Base-by-base conservation (phyloP, 108 stramenopile species). In the Nitzschia palea region DNA sequence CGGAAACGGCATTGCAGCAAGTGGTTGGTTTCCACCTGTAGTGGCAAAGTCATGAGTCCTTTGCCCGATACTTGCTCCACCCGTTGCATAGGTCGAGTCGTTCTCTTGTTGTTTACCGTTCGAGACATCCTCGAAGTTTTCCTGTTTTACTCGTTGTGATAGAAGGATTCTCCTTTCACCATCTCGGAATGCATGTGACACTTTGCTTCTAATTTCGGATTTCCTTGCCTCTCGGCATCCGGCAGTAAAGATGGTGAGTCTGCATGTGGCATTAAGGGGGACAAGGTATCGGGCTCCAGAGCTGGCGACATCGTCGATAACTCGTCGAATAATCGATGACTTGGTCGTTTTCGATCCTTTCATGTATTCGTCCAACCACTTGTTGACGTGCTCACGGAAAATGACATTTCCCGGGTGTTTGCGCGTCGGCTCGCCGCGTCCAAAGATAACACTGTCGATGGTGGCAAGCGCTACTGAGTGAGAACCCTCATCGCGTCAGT, bases 101-200 rank as follows among this genome's bases (percentile, higher is more conserved):
- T 52, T 26, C 26, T 52, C 51, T 52, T 52, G 23, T 52, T 20
- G 14, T 3, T 52, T 26, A 27, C 1, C 14, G 27, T 0, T 1
- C 31, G 29, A 20, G 15, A 18, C 15, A 17, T 0, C 55, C 43
- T 60, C n/a, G 17, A 26, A n/a, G 27, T 60, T 12, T 22, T 48
- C 4, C 22, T 48, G 47, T 20, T 48, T 8, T 20, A 20, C 4
- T 48, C 22, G 47, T 18, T 20, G 22, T 18, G 22, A 8, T 5
- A 60, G 59, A 22, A 60, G 33, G 1, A 32, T 32, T 40, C 59
- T 31, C 27, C 33, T 40, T 42, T 60, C 59, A 0, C 59, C 59
- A 60, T 60, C 59, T 14, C 59, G 35, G 22, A 60, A 60, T 1
- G 59, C 59, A 43, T 60, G 59, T 18, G 59, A 60, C 2, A 60